phyloP scores from a whole-genome alignment of 2,329 filamentous ascomycete species.

The Graphium sp. region DNA sequence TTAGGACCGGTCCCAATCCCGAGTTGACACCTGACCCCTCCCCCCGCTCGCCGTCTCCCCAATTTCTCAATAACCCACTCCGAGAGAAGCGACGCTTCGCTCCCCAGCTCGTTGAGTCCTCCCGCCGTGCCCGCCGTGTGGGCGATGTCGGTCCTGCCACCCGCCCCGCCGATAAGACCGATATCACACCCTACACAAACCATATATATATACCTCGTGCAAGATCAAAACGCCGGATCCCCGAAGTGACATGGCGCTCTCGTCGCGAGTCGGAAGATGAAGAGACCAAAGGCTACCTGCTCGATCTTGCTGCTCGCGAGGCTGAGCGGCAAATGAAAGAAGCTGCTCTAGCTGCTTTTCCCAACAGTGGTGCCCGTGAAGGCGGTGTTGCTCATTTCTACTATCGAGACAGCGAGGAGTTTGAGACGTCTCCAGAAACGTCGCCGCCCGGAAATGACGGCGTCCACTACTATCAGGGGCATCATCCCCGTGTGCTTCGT shows the following conservation, averaged over 20 bases:
- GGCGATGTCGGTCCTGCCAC: slow-evolving; percentile 48
- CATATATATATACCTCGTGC: slow-evolving; percentile 33
- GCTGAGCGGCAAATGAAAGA: slow-evolving; percentile 69
- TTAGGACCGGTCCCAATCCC: slow-evolving; percentile 30
- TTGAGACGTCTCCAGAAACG: slow-evolving; percentile 29
- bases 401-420: slow-evolving; percentile 45
- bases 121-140: slow-evolving; percentile 50
- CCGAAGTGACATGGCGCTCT: slow-evolving; percentile 3
- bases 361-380: slow-evolving; percentile 51
- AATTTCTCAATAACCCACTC: slow-evolving; percentile 10
- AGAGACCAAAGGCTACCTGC: slow-evolving; percentile 57
- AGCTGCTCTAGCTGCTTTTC: slow-evolving; percentile 58
- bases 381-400: slow-evolving; percentile 57
- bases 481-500: slow-evolving; percentile 19
- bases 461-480: too few species aligned
- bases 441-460: too few species aligned
- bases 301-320: slow-evolving; percentile 64
- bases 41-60: slow-evolving; percentile 28
- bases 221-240: slow-evolving; percentile 3
- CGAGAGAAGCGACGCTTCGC: slow-evolving; percentile 37
- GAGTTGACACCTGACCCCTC: slow-evolving; percentile 39
- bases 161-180: slow-evolving; percentile 52
- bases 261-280: slow-evolving; percentile 56
- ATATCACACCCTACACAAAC: slow-evolving; percentile 48
- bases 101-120: slow-evolving; percentile 70